Conservation (phyloP, 2,329 filamentous ascomycete species). For the Pseudomassariella vexata region DNA sequence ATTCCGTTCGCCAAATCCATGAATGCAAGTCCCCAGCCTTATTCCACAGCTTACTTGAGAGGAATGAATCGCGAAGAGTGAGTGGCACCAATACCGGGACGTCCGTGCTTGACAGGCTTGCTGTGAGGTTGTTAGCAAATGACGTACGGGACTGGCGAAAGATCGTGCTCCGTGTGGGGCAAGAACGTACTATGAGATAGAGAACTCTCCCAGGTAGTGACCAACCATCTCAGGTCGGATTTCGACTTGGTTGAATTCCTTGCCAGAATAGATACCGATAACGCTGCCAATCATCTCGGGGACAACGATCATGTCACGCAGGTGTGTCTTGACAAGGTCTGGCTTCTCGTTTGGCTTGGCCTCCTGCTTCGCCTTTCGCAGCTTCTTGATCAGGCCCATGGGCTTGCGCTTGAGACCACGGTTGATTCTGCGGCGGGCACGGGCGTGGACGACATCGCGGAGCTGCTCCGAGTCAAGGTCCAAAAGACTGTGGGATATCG, state of each 20-base stretch:
- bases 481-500: slow-evolving; percentile 66
- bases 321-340: slow-evolving; percentile 97
- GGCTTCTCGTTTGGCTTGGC: slow-evolving; percentile 99
- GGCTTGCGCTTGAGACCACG: slow-evolving; percentile 99
- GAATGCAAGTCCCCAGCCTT: slow-evolving; percentile 51
- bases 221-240: slow-evolving; percentile 99
- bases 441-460: slow-evolving; percentile 98
- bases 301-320: slow-evolving; percentile 99
- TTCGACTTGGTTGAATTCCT: slow-evolving; percentile 99
- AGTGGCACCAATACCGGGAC: slow-evolving; percentile 99
- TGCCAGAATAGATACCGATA: slow-evolving; percentile 98
- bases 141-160: no score
- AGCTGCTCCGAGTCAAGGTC: slow-evolving; percentile 98
- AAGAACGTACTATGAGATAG: slow-evolving; percentile 91
- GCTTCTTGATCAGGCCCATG: slow-evolving; percentile 99
- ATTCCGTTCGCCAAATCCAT: slow-evolving; percentile 54
- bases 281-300: slow-evolving; percentile 99
- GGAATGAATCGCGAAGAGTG: slow-evolving; percentile 99
- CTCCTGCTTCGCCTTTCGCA: slow-evolving; percentile 98
- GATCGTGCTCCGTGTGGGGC: neutral
- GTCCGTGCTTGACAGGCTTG: slow-evolving; percentile 99
- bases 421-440: slow-evolving; percentile 98
- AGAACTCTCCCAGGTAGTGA: slow-evolving; percentile 99
- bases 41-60: slow-evolving; percentile 76
- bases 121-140: slow-evolving; percentile 54